Conservation (phyloP, 495 filamentous ascomycete genomes). For the Daldinia vernicosa region DNA sequence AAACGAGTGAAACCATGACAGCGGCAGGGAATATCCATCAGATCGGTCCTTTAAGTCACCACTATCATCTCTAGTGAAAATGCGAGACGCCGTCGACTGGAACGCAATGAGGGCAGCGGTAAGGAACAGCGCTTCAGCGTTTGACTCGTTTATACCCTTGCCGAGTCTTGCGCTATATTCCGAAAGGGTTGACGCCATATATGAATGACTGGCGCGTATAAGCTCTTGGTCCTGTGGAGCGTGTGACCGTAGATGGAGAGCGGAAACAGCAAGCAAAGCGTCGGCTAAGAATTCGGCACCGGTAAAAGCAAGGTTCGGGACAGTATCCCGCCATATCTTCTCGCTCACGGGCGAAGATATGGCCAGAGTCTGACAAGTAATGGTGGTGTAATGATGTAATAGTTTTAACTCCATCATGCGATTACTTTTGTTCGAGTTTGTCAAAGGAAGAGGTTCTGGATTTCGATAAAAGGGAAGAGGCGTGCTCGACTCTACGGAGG, state of each 20-base stretch:
- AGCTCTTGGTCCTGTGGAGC: constrained; percentile 61
- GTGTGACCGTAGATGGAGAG: constrained; percentile 61
- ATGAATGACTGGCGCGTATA: constrained; percentile 63
- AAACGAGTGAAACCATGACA: constrained; percentile 67
- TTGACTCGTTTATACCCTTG: constrained; percentile 58
- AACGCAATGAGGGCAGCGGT: constrained; percentile 66
- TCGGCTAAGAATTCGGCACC: constrained; percentile 62
- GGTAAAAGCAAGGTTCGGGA: constrained; percentile 64
- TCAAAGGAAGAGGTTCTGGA: constrained; percentile 48
- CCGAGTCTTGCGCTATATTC: constrained; percentile 62
- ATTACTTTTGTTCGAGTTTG: constrained; percentile 50
- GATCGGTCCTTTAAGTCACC: constrained; percentile 41
- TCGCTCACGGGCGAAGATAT: constrained; percentile 57
- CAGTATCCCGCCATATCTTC: constrained; percentile 62
- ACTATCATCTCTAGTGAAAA: constrained; percentile 58
- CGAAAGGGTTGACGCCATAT: constrained; percentile 64
- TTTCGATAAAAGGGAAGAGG: constrained; percentile 49
- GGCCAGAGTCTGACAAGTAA: constrained; percentile 62
- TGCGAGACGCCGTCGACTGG: constrained; percentile 63
- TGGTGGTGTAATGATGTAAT: constrained; percentile 64
- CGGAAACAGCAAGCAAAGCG: constrained; percentile 65
- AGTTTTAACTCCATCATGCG: constrained; percentile 62
- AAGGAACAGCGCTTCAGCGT: constrained; percentile 64
- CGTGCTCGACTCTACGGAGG: constrained; percentile 33
- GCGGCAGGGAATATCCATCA: constrained; percentile 56